Conservation (phyloP, 2,329 filamentous ascomycete species). For the Zasmidium citrigriseum region DNA sequence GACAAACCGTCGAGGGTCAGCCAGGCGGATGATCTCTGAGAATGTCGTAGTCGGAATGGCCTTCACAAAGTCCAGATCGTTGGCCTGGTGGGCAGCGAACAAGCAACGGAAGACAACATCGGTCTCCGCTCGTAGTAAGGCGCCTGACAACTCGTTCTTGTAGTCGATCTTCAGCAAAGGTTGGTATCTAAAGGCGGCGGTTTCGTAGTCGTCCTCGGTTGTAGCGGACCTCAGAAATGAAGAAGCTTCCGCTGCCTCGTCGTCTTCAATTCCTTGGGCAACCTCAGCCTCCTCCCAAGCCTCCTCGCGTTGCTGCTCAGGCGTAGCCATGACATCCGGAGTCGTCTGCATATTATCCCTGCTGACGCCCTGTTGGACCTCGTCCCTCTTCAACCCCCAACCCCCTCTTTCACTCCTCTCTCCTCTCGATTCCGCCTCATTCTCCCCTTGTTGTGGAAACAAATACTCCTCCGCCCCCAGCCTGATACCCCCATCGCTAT, state of each 20-base stretch:
- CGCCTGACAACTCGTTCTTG: slow-evolving; percentile 20
- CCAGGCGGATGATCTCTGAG: slow-evolving; percentile 61
- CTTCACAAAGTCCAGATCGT: slow-evolving; percentile 31
- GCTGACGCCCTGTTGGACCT: too few species aligned
- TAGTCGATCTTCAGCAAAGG: slow-evolving; percentile 28
- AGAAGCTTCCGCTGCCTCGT: not conserved
- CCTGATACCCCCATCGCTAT: slow-evolving; percentile 17
- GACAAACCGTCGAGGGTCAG: slow-evolving; percentile 61
- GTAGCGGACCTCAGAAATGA: not conserved
- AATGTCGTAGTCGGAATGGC: slow-evolving; percentile 59
- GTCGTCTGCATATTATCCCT: too few species aligned
- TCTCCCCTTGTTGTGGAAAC: not conserved
- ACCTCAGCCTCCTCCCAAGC: slow-evolving; percentile 24
- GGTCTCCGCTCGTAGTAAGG: slow-evolving; percentile 22
- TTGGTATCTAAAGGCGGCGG: slow-evolving; percentile 7
- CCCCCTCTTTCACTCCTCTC: not conserved
- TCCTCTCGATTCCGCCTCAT: not conserved
- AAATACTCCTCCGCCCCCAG: slow-evolving; percentile 1
- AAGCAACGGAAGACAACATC: slow-evolving; percentile 31
- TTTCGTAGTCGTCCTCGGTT: not conserved
- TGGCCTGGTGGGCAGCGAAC: slow-evolving; percentile 20
- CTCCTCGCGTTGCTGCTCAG: not conserved
- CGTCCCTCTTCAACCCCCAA: not conserved
- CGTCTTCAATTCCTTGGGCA: slow-evolving; percentile 1
- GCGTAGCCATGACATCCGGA: not conserved